Evolutionary conservation across 2,329 filamentous ascomycete species (phyloP), one percentile per base, ranked within the genome.

Genomic region (Aspergillus fumigatiaffinis): DNA sequence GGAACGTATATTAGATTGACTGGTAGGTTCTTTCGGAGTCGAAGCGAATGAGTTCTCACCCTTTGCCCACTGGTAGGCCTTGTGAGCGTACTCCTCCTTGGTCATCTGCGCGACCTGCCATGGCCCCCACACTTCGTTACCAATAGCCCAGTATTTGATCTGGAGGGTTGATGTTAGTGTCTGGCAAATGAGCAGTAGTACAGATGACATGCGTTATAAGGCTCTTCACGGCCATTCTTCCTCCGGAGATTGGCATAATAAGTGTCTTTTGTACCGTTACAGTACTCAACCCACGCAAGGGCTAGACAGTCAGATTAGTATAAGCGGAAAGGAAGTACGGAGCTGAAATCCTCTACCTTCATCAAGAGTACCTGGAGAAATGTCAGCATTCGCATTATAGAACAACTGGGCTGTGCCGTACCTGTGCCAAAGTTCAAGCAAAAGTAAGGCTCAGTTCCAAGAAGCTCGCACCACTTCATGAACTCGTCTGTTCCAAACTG

Each of bases 401-500:
- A 58, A 65, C 59, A 58, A 3, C 20, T 64, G 59, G n/a, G 72
- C 62, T 7, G 14, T 38, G 8, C 8, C 20, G 14, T 86, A 60
- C 88, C 90, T 2, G 90, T 94, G 56, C 90, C 90, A 72, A 94
- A 87, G 77, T 94, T 94, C 56, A 94, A 78, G 60, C 85, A 87
- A 44, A 94, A 80, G 71, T 92, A 94, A 4, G 90, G 90, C 77
- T 92, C 88, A 0, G 89, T 88, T 25, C 84, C 84, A 7, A 92
- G 84, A 9, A 84, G 78, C 63, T 87, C 81, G 61, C 90, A 91
- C 89, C 89, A 93, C 64, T 87, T 82, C 82, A 94, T 84, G 74
- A 94, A 94, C 77, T 94, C 91, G 71, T 94, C 89, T 0, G 90
- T 94, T 56, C 90, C 90, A 67, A 94, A 92, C 60, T 87, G 79